Evolutionary conservation across 495 filamentous ascomycete genomes (phyloP), one percentile per base, ranked within the genome.

Genomic region (Penicillium longicatenatum): DNA sequence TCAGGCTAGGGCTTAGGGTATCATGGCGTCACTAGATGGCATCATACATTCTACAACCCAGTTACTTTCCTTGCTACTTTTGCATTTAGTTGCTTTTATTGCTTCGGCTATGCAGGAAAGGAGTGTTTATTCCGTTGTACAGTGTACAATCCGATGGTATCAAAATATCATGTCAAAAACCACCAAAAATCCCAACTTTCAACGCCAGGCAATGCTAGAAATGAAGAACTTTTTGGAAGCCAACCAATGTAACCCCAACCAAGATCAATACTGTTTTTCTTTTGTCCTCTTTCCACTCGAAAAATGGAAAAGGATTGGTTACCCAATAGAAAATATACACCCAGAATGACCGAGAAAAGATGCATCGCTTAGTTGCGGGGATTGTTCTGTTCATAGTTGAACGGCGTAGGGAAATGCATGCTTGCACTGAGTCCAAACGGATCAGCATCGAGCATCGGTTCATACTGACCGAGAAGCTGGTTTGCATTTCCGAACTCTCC

Each of bases 401-500:
- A 96, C 41, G 91, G 89, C 4, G 89, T 92, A 20, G 92, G 92
- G 64, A 95, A 97, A 62, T 92, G 89, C 92, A 97, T 95, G 74
- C 90, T 94, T 20, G 92, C 91, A 52, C 88, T 91, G 43, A 96
- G 76, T 17, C 92, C 92, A 65, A 96, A 97, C 9, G 92, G 91
- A 74, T 96, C 92, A 58, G 90, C 87, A 69, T 96, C 92, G 39
- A 94, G 81, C 74, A 89, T 87, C 10, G 90, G 88, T 67, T 91
- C 88, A 66, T 84, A 89, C n/a, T 86, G 83, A 64, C 93, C 91
- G 63, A 95, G 82, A 12, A 91, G 75, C 10, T 70, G 82, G 26
- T 86, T 88, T 76, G 89, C 84, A 59, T 81, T 82, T 37, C 72
- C 70, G 54, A 77, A 81, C 14, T 71, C 67, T 29, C 72, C 66